Conservation (phyloP, 2,329 filamentous ascomycete genomes). For the Aspergillus pseudoviridinutans region DNA sequence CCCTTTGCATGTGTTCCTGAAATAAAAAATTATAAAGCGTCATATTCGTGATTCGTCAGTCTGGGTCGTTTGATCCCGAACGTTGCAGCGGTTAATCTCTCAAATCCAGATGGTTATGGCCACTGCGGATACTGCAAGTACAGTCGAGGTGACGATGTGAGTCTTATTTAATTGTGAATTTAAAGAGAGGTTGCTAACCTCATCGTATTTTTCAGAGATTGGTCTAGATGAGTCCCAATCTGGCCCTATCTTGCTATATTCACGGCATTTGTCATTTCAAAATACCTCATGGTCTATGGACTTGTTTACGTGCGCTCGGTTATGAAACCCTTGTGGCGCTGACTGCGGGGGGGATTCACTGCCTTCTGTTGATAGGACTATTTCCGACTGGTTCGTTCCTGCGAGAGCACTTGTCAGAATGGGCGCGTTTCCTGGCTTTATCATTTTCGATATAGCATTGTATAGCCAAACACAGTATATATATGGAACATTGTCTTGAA, state of each 20-base stretch:
- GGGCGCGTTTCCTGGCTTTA: too few species aligned
- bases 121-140: slow-evolving; percentile 78
- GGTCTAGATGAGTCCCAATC: slow-evolving; percentile 28
- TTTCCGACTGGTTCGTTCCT: too few species aligned
- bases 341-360: slow-evolving; percentile 1
- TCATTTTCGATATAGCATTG: too few species aligned
- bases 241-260: slow-evolving; percentile 37
- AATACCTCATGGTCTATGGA: slow-evolving; percentile 33
- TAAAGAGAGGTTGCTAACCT: slow-evolving; percentile 1
- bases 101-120: slow-evolving; percentile 56
- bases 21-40: too few species aligned
- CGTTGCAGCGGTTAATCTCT: slow-evolving; percentile 63
- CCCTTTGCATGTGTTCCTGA: too few species aligned
- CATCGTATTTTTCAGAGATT: slow-evolving; percentile 25
- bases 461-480: too few species aligned
- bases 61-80: too few species aligned
- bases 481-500: too few species aligned
- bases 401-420: too few species aligned
- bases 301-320: slow-evolving; percentile 33
- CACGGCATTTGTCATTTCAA: slow-evolving; percentile 28
- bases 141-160: slow-evolving; percentile 38
- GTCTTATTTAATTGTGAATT: slow-evolving; percentile 1
- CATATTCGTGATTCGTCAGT: too few species aligned
- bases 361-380: too few species aligned
- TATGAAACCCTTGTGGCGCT: slow-evolving; percentile 26